A percentile compares a stretch with the other conserved stretches of the same genome.
Evolutionary conservation across 768 basidiomycete species (phyloP).

Genomic region (Suillus paluster): DNA sequence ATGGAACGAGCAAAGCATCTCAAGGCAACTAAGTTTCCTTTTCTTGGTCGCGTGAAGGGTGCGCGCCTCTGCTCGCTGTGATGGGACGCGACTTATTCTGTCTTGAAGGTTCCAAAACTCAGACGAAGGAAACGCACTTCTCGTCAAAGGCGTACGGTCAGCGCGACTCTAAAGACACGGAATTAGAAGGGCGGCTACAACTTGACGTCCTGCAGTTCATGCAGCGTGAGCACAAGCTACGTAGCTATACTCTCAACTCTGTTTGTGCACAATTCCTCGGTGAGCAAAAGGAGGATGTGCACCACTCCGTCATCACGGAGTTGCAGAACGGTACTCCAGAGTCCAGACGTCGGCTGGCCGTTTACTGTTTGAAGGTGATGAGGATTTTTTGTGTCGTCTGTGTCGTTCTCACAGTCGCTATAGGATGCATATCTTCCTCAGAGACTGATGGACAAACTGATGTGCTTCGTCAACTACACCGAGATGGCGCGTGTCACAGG

Average conservation of each 20-base stretch:
- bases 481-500: conserved; percentile 99
- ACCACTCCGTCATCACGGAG: conserved; percentile 97
- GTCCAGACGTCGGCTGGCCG: conserved; percentile 88
- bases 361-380: conserved; percentile 93
- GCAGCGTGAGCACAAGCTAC: conserved; percentile 97
- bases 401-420: not conserved
- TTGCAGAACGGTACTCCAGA: conserved; percentile 96
- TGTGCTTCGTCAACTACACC: conserved; percentile 98
- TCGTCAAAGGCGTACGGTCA: conserved; percentile 98
- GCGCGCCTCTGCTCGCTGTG: conserved; percentile 13
- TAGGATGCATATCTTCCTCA: conserved; percentile 99
- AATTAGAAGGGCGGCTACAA: conserved; percentile 90
- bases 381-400: not conserved
- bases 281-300: conserved; percentile 99
- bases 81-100: conserved; percentile 10
- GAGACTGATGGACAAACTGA: conserved; percentile 93
- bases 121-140: conserved; percentile 93
- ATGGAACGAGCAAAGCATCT: conserved; percentile 89
- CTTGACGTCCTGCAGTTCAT: conserved; percentile 96
- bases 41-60: conserved; percentile 80
- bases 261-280: conserved; percentile 98
- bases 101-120: conserved; percentile 67
- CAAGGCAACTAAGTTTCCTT: conserved; percentile 69
- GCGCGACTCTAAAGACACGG: conserved; percentile 93
- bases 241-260: conserved; percentile 96